phyloP scores from a whole-genome alignment of 495 filamentous ascomycete species.

The Tuber aestivum region DNA sequence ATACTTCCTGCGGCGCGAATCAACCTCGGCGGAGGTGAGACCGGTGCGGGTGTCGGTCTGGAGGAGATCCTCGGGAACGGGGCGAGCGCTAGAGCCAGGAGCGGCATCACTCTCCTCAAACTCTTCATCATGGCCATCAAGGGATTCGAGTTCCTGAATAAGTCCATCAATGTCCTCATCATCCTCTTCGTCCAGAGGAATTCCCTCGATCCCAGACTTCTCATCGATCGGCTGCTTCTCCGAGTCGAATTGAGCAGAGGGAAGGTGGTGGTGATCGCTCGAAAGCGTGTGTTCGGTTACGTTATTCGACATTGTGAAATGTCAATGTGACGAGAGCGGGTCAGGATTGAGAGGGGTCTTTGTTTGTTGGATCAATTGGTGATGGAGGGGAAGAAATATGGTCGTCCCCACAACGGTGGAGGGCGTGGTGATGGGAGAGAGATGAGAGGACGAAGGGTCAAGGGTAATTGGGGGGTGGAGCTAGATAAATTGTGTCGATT shows the following conservation, averaged over 20 bases:
- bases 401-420: conserved; percentile 17
- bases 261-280: conserved; percentile 34
- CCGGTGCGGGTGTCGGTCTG: conserved; percentile 64
- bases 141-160: conserved; percentile 74
- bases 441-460: background rate
- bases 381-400: background rate
- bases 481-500: conserved; percentile 28
- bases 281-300: conserved; percentile 21
- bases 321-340: background rate
- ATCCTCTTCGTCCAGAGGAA: conserved; percentile 48
- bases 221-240: conserved; percentile 39
- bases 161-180: conserved; percentile 73
- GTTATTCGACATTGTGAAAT: conserved; percentile 32
- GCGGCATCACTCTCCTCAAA: conserved; percentile 51
- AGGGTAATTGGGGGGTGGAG: conserved; percentile 10
- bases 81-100: conserved; percentile 49
- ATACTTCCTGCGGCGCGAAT: conserved; percentile 65
- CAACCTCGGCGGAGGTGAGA: conserved; percentile 63
- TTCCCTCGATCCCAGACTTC: conserved; percentile 31
- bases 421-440: conserved; percentile 6
- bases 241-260: conserved; percentile 38
- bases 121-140: conserved; percentile 62
- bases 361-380: background rate
- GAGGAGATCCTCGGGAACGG: conserved; percentile 61
- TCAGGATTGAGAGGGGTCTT: background rate